Evolutionary conservation across 352 stramenopile genomes (phyloP).

Genomic region (Pythium aquatile): DNA sequence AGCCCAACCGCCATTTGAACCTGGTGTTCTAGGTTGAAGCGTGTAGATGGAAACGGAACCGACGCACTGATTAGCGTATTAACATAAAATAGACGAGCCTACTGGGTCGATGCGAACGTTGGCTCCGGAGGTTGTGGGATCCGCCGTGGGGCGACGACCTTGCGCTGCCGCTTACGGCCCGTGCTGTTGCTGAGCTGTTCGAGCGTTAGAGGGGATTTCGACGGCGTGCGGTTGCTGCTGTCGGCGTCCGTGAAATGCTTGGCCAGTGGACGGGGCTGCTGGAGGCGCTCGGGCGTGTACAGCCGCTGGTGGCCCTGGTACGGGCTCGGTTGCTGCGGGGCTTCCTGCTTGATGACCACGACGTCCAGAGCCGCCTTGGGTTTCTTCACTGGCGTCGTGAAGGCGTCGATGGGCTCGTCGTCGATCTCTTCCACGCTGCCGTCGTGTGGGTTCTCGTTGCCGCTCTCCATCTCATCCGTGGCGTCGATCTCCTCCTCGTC

Average conservation of each 20-base stretch:
- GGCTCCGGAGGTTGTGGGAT: slow-evolving; percentile 35
- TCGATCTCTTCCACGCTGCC: slow-evolving; percentile 13
- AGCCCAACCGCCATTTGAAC: slow-evolving; percentile 69
- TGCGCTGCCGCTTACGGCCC: slow-evolving; percentile 56
- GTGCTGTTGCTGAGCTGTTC: slow-evolving; percentile 17
- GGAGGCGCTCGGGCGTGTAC: slow-evolving; percentile 21
- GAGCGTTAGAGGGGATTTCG: slow-evolving; percentile 14
- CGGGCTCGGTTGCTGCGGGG: background rate
- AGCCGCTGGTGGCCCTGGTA: slow-evolving; percentile 12
- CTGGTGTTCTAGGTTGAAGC: slow-evolving; percentile 41
- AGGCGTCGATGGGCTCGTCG: slow-evolving; percentile 18
- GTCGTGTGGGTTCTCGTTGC: background rate
- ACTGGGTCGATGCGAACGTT: background rate
- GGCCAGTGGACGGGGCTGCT: background rate
- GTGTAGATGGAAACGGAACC: background rate
- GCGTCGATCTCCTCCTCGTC: slow-evolving; percentile 26
- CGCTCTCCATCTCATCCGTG: slow-evolving; percentile 17
- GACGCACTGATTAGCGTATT: background rate
- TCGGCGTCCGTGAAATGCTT: slow-evolving; percentile 4
- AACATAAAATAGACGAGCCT: background rate
- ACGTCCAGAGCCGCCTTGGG: slow-evolving; percentile 8
- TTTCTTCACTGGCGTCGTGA: slow-evolving; percentile 14
- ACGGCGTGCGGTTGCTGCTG: slow-evolving; percentile 3
- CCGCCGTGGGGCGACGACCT: slow-evolving; percentile 44
- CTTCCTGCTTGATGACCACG: slow-evolving; percentile 22